A percentile compares a stretch with the other conserved stretches of the same genome.
These are phyloP conservation scores for Ceratocystis cacaofunesta DNA, from an alignment of 2,329 filamentous ascomycete genomes.

Conservation along the genomic window DNA sequence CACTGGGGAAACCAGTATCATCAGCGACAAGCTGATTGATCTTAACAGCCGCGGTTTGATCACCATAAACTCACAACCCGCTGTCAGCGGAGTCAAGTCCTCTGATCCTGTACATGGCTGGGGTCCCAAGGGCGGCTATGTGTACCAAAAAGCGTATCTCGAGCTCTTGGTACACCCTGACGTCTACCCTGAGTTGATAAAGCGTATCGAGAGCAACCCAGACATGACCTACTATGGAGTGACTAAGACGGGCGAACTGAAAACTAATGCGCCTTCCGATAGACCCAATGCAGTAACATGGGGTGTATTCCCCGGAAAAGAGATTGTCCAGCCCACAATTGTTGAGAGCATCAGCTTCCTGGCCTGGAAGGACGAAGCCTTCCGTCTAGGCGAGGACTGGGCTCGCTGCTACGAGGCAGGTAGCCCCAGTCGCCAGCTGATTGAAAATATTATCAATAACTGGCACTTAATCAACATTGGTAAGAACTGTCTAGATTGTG, in stretches of 20 bases:
- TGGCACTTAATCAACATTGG: constrained; percentile 95
- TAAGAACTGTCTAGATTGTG: constrained; percentile 30
- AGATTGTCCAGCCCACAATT: constrained; percentile 99
- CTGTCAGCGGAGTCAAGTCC: constrained; percentile 81
- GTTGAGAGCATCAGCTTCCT: constrained; percentile 96
- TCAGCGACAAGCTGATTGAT: constrained; percentile 60
- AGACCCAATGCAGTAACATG: constrained; percentile 97
- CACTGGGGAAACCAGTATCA: constrained; percentile 62
- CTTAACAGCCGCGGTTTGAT: constrained; percentile 78
- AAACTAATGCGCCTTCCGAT: constrained; percentile 70
- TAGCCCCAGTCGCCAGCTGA: constrained; percentile 63
- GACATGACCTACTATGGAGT: constrained; percentile 92
- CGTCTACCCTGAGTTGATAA: constrained; percentile 60
- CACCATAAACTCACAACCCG: constrained; percentile 95
- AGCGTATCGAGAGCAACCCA: constrained; percentile 59
- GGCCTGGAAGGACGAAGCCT: constrained; percentile 97
- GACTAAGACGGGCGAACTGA: constrained; percentile 64
- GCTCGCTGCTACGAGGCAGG: constrained; percentile 70
- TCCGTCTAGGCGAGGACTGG: constrained; percentile 84
- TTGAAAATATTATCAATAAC: constrained; percentile 69
- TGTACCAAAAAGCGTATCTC: constrained; percentile 96
- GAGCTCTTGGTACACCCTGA: constrained; percentile 77
- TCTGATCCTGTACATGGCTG: constrained; percentile 78
- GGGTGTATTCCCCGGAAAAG: constrained; percentile 97
- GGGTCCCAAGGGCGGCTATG: constrained; percentile 89